Percentiles rank a stretch among this genome's conserved stretches.
phyloP scores from a whole-genome alignment of 2,329 filamentous ascomycete genomes.

The Cadophora malorum region DNA sequence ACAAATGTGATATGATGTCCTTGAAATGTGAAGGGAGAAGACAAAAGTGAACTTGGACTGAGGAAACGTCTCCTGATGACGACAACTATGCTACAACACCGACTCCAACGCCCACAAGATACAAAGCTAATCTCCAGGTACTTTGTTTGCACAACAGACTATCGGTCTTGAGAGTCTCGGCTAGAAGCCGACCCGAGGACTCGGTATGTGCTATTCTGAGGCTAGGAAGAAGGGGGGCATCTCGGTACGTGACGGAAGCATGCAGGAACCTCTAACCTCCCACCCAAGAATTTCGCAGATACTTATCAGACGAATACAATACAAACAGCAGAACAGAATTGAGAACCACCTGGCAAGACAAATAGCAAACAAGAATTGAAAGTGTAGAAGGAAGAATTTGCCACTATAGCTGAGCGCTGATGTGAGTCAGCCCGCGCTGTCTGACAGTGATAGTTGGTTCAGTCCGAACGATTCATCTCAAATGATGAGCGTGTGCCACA shows the following conservation, averaged over 20 bases:
- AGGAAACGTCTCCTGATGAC: slow-evolving; percentile 4
- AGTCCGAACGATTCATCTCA: slow-evolving; percentile 31
- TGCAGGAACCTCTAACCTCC: slow-evolving; percentile 11
- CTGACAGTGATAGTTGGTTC: slow-evolving; percentile 34
- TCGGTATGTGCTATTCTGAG: slow-evolving; percentile 30
- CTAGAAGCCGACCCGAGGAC: slow-evolving; percentile 29
- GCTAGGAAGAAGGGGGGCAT: not conserved
- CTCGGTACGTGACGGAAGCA: slow-evolving; percentile 16
- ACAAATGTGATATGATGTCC: not conserved
- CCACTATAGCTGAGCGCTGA: slow-evolving; percentile 28
- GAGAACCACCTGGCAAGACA: not conserved
- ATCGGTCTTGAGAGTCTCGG: slow-evolving; percentile 32
- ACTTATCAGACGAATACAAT: slow-evolving; percentile 29
- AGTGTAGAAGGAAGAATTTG: not conserved
- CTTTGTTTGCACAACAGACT: slow-evolving; percentile 35
- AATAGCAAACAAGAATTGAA: slow-evolving; percentile 24
- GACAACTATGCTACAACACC: slow-evolving; percentile 1
- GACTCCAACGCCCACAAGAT: slow-evolving; percentile 16
- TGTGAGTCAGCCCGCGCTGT: slow-evolving; percentile 34
- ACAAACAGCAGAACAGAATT: not conserved
- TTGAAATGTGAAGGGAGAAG: slow-evolving; percentile 8
- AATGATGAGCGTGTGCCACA: slow-evolving; percentile 36
- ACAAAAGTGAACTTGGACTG: not conserved
- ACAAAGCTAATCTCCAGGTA: slow-evolving; percentile 24
- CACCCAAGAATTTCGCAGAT: slow-evolving; percentile 19